A percentile compares a stretch with the other conserved stretches of the same genome.
These are phyloP conservation scores for Metarhizium guizhouense DNA, from an alignment of 2,329 filamentous ascomycete genomes.

Conservation along the genomic window DNA sequence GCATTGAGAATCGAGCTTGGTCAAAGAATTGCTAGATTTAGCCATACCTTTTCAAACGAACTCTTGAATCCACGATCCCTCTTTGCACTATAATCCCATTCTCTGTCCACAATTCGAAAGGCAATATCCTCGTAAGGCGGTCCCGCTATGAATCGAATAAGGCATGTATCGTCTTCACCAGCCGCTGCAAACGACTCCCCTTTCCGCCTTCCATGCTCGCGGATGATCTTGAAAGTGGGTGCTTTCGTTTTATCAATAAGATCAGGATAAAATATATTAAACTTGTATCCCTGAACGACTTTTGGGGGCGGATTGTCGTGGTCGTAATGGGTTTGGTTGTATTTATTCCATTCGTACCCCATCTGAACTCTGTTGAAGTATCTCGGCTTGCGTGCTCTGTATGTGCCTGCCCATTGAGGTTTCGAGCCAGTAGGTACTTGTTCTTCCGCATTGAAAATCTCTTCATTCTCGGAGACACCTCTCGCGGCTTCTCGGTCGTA, in stretches of 20 bases:
- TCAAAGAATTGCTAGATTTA: constrained; percentile 5
- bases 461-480: constrained; percentile 86
- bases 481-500: constrained; percentile 91
- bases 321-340: constrained; percentile 99
- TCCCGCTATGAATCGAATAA: constrained; percentile 92
- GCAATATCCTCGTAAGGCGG: constrained; percentile 95
- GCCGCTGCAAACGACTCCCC: constrained; percentile 90
- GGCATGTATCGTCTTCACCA: constrained; percentile 91
- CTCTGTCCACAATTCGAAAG: constrained; percentile 93
- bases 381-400: constrained; percentile 81
- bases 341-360: constrained; percentile 99
- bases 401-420: constrained; percentile 74
- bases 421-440: constrained; percentile 51
- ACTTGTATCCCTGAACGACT: constrained; percentile 97
- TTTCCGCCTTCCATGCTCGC: constrained; percentile 79
- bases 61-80: constrained; percentile 90
- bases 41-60: constrained; percentile 88
- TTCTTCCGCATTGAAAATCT: constrained; percentile 90
- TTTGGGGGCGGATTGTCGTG: constrained; percentile 96
- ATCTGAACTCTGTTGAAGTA: constrained; percentile 99
- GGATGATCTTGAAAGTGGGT: constrained; percentile 91
- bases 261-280: constrained; percentile 98
- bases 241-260: constrained; percentile 91
- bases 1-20: constrained; percentile 9
- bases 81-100: constrained; percentile 98